Base-by-base conservation (phyloP, 2,329 filamentous ascomycete genomes). In the Hymenoscyphus fraxineus region DNA sequence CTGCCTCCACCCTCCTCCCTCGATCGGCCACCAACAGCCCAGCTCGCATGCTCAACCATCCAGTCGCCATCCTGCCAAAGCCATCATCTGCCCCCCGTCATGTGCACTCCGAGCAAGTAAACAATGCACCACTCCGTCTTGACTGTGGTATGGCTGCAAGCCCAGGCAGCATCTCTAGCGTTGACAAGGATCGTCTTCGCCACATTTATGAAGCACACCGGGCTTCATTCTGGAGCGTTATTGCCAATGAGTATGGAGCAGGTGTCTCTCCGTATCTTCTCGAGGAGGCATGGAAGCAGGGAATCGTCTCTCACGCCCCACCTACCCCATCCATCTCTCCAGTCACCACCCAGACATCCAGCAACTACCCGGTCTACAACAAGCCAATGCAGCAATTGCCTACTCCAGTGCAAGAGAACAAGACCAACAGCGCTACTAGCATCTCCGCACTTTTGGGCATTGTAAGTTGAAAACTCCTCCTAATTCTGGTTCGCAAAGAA, bases 191-290 rank as follows among this genome's bases (percentile, higher is more conserved):
- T 35, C 88, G 89, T 58, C 86, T 94, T 31, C 84, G 86, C 58
- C 81, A 84, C 66, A 85, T 93, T 69, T 93, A 93, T 76, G 83
- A 87, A 61, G 80, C 84, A 7, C 89, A 92, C 77, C 86, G 89
- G 55, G 80, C 83, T 60, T 83, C 85, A 9, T 93, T 94, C 78
- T 94, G 91, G 90, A 81, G 84, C 40, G 82, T 84, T 58, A 83
- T 94, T 41, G 89, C 90, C 38, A 80, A 84, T 32, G 89, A 92
- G 71, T 93, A 93, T 72, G 89, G 89, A 61, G 76, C 79, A 15
- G 84, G 86, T 40, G 81, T 82, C 1, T 87, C 85, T 59, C 85
- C 89, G 1, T 80, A 82, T 15, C 80, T 86, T 40, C 80, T 92
- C 22, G 89, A 92, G 77, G 87, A 88, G 73, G 86, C 88, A n/a